Evolutionary conservation across 495 filamentous ascomycete species (phyloP), one percentile per base, ranked within the genome.

Genomic region (Penicillium cinerascens): DNA sequence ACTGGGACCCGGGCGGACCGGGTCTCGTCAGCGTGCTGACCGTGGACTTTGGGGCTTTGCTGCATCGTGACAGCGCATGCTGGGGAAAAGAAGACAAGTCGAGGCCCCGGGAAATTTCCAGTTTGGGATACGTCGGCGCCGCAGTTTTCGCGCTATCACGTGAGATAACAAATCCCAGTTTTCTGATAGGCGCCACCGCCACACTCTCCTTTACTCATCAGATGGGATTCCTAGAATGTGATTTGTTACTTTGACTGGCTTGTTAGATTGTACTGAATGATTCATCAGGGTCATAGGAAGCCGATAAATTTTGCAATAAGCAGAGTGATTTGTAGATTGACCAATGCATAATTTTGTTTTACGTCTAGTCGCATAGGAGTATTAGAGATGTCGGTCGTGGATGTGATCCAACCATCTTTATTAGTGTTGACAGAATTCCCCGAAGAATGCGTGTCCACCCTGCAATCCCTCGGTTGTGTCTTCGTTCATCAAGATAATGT

Each of bases 31-130:
- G 50, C 39, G 22, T 43, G 44, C 13, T 45, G 46, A 49, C 54
- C 54, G 35, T 61, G 58, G 6, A 61, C 54, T 44, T 61, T 61
- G 41, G 50, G 37, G 36, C 50, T 51, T 53, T 54, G 50, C 45
- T 58, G 58, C 58, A 61, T 61, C 38, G n/a, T 51, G 25, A 47
- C 47, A 44, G 58, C 42, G 37, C 58, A 61, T 61, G 35, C 51
- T 55, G 35, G 27, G 38, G 33, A 18, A 35, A 13, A 45, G 22
- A 49, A 36, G 46, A 25, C 27, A 52, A 44, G 45, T 51, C 42
- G 15, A 27, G 25, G 39, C 33, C 18, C 23, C 36, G 35, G 37
- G 45, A 60, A 56, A 52, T 60, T 60, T 56, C 56, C 56, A 38
- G 25, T 54, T 41, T 41, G 40, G 51, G 51, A 53, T 35, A 29